Evolutionary conservation across 106 monocot species (phyloP), one percentile per base, ranked within the genome.

Genomic region (Dendrobium catenatum): DNA sequence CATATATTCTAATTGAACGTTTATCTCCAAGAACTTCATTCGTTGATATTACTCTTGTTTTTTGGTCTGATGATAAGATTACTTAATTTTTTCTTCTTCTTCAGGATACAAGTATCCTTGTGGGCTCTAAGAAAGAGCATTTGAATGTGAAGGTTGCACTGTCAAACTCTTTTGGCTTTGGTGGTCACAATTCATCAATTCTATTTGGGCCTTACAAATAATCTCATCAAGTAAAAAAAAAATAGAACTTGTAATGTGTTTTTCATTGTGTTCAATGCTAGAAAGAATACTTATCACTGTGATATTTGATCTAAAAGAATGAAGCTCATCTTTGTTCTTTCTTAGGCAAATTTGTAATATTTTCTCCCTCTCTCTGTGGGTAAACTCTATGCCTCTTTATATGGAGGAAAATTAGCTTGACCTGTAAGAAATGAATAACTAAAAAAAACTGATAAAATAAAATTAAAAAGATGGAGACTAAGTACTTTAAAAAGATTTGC

Each of bases 111-210:
- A 86, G 79, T 48, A 40, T 88, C 19, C 83, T 92, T 31, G 91
- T 90, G 42, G 91, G 94, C 31, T 81, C 85, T 6, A 90, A 68
- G 58, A 92, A 90, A 87, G 94, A 92, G 78, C 85, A 83, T 68
- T 40, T 92, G 81, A 84, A 91, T 26, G 83, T 92, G 56, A 91
- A 92, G 87, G 90, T 94, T 51, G 94, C 89, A 4, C 72, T 94
- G 18, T 92, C 94, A 0, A 94, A 94, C 72, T 94, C 94, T 18
- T 94, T 94, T 11, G 94, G 94, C 31, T 94, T 94, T 78, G 94
- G 94, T 18, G 94, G 94, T 6, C 94, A 94, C 87, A 94, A 94
- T 80, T 94, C 94, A 0, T 90, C 90, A 0, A 90, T 94, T 49
- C 66, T 94, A 40, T 92, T 94, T 58, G 91, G 89, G 2, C 91